Base-by-base conservation (phyloP, 352 stramenopile genomes). In the Phytophthora chlamydospora region DNA sequence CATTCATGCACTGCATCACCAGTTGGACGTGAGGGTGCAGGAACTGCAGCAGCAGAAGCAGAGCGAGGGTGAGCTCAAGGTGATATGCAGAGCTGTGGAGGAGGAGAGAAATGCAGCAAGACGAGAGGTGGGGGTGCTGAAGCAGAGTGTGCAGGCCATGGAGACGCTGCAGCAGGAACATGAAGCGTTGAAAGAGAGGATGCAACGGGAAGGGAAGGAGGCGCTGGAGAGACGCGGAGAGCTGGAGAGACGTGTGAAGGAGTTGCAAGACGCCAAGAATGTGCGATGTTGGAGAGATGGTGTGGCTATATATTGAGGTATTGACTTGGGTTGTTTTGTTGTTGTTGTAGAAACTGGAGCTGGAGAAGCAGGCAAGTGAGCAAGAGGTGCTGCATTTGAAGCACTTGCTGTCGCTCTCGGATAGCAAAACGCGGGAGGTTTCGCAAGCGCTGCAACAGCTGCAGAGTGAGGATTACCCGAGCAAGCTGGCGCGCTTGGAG, bases 331-430 rank as follows among this genome's bases (percentile, higher is more conserved):
- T n/a, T 46, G 14, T 64, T 43, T 39, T 32, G 17, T 51, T 9
- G n/a, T n/a, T 64, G 13, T 41, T 39, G 42, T 43, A 90, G 80
- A 80, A 78, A 73, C 44, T 83, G 13, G 71, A 85, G 60, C 63
- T 76, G 21, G 69, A 79, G 29, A 78, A 77, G 34, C 72, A 88
- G 39, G 68, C 69, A 9, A 70, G 76, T 21, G 66, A 87, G 27
- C 77, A 90, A 9, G 73, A 90, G 35, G 73, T 73, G 27, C 58
- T 53, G 1, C 76, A 90, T 53, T 67, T 91, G 33, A 73, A 78
- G 21, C 78, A 90, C 11, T 61, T 87, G 33, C 52, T 93, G 21
- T 58, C 66, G 7, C 63, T 85, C 1, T 72, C 77, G 0, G 74
- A 91, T 19, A 46, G 52, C 5, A 89, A 90, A 57, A 63, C 34